Percentiles rank a stretch among this genome's conserved stretches.
These are phyloP conservation scores for Protomyces gravidus DNA, from an alignment of 1,139 yeast genomes.

Conservation along the genomic window DNA sequence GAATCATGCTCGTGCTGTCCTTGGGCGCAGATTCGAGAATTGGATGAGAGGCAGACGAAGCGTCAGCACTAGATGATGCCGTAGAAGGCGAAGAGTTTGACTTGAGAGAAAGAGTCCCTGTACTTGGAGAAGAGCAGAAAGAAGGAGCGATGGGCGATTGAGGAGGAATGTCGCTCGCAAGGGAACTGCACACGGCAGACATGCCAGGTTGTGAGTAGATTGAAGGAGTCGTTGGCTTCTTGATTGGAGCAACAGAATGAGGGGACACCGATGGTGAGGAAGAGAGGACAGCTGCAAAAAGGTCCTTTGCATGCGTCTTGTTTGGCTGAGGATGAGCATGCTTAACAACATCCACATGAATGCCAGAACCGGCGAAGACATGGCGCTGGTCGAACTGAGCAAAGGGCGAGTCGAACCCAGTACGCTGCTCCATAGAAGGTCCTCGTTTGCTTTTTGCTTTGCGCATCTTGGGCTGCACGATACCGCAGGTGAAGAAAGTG, in stretches of 20 bases:
- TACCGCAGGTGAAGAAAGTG: background rate
- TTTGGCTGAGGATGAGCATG: background rate
- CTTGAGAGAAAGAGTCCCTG: background rate
- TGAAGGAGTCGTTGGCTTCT: background rate
- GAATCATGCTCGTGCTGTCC: background rate
- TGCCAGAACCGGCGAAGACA: background rate
- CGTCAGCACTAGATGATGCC: too few relatives aligned
- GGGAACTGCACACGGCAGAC: too few relatives aligned
- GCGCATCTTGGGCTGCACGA: background rate
- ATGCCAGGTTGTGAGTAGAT: too few relatives aligned
- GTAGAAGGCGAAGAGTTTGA: background rate
- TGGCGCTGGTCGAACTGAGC: background rate
- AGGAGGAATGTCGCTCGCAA: too few relatives aligned
- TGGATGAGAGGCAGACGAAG: background rate
- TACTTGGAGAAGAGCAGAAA: background rate
- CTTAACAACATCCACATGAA: background rate
- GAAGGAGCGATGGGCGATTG: too few relatives aligned
- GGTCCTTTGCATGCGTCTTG: background rate
- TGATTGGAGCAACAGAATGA: background rate
- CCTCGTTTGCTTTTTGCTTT: background rate
- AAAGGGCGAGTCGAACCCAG: background rate
- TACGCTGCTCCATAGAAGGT: background rate
- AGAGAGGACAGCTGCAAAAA: background rate
- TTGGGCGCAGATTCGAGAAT: background rate
- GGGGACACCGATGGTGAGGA: too few relatives aligned